Percentiles rank a stretch among this genome's conserved stretches.
These are phyloP conservation scores for Neopestalotiopsis sp. DNA, from an alignment of 2,329 filamentous ascomycete species.

Conservation along the genomic window DNA sequence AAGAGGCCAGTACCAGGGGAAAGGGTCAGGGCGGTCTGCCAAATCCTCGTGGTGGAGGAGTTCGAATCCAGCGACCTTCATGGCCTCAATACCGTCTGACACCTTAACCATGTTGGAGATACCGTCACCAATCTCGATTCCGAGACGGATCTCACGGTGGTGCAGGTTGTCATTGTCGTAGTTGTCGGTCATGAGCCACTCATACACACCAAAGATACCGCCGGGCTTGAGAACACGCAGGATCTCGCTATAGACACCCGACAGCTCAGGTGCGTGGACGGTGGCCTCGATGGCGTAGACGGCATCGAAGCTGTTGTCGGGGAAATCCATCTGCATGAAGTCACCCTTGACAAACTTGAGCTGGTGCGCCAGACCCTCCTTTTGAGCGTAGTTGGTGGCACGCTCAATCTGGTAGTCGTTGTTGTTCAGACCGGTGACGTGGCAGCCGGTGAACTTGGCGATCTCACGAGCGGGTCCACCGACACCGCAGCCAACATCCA, in stretches of 20 bases:
- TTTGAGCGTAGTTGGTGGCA: conserved; percentile 82
- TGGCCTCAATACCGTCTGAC: conserved; percentile 79
- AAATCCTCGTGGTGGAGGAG: conserved; percentile 86
- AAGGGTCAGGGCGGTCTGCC: conserved; percentile 73
- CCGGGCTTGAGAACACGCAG: conserved; percentile 95
- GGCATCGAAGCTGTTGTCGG: conserved; percentile 89
- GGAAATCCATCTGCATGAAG: conserved; percentile 99
- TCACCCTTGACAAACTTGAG: conserved; percentile 91
- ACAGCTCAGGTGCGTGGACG: conserved; percentile 87
- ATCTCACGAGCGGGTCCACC: conserved; percentile 96
- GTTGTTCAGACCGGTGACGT: conserved; percentile 95
- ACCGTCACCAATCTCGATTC: conserved; percentile 93
- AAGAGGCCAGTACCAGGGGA: conserved; percentile 95
- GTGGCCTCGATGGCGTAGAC: conserved; percentile 98
- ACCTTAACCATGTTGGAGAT: conserved; percentile 97
- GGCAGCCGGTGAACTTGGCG: conserved; percentile 89
- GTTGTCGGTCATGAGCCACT: conserved; percentile 97
- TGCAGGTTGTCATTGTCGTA: conserved; percentile 89
- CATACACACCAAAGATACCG: conserved; percentile 94
- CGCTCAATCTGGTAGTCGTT: conserved; percentile 99
- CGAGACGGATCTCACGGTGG: conserved; percentile 89
- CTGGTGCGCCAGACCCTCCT: conserved; percentile 81
- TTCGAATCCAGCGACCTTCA: conserved; percentile 87
- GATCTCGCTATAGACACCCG: conserved; percentile 93
- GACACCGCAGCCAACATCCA: conserved; percentile 97